Conservation (phyloP, 2,329 filamentous ascomycete genomes). For the Curvularia sp. region DNA sequence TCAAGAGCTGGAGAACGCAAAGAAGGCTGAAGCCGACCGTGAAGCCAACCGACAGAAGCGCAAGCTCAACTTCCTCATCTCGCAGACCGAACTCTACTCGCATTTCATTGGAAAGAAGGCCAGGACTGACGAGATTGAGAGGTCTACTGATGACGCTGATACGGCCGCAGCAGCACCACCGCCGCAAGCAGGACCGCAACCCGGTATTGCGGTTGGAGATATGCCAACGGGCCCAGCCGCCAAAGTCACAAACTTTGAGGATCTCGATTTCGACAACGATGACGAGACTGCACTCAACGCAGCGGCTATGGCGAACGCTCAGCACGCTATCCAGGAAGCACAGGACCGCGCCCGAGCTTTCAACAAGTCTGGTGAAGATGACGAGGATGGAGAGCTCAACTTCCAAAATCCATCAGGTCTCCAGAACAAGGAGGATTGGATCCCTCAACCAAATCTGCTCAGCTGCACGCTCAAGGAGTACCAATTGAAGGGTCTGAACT, state of each 20-base stretch:
- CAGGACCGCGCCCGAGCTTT: conserved; percentile 92
- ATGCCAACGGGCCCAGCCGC: conserved; percentile 59
- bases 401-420: conserved; percentile 98
- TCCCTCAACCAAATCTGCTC: conserved; percentile 92
- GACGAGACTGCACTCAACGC: conserved; percentile 82
- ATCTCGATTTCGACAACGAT: conserved; percentile 93
- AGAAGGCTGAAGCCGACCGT: conserved; percentile 95
- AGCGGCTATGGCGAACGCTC: conserved; percentile 93
- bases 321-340: conserved; percentile 92
- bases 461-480: conserved; percentile 97
- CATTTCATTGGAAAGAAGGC: conserved; percentile 99
- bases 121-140: conserved; percentile 93
- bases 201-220: conserved; percentile 57
- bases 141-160: conserved; percentile 79
- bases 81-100: conserved; percentile 97
- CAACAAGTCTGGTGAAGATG: conserved; percentile 67
- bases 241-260: conserved; percentile 92
- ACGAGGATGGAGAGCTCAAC: conserved; percentile 94
- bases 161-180: conserved; percentile 54
- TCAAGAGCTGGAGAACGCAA: conserved; percentile 94
- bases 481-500: conserved; percentile 98
- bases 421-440: conserved; percentile 78
- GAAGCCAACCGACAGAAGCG: conserved; percentile 97
- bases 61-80: conserved; percentile 99
- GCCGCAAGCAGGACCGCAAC: conserved; percentile 44